These are phyloP conservation scores for Gossypium australe DNA, from an alignment of 345 rosid species.

Conservation along the genomic window DNA sequence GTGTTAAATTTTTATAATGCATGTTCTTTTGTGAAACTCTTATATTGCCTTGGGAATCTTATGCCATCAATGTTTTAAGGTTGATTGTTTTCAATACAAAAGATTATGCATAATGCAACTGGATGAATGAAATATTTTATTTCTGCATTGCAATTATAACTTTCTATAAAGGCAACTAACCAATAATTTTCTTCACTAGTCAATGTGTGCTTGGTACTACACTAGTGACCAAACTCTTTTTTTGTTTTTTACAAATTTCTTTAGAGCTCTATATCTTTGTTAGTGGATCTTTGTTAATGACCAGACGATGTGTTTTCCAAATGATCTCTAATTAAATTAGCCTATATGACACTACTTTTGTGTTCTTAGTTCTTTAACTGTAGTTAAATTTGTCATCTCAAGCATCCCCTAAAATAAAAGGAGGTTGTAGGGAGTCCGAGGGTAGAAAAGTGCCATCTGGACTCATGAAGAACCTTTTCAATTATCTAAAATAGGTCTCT, in stretches of 20 bases:
- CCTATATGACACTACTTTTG: background rate
- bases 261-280: background rate
- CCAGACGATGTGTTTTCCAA: background rate
- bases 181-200: background rate
- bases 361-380: background rate
- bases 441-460: background rate
- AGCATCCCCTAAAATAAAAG: background rate
- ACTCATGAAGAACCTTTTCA: conserved; percentile 10
- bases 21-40: background rate
- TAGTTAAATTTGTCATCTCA: background rate
- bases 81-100: background rate
- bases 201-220: background rate
- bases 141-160: background rate
- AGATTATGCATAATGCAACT: background rate
- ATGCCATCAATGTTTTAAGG: background rate
- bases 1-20: background rate
- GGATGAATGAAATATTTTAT: background rate
- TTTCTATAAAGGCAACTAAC: background rate
- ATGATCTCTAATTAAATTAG: background rate
- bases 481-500: conserved; percentile 50
- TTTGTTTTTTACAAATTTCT: background rate
- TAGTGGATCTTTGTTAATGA: background rate
- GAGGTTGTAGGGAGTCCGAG: background rate
- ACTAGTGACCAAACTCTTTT: background rate
- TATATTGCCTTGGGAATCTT: background rate